Percentiles rank a stretch among this genome's conserved stretches.
These are phyloP conservation scores for Blastomyces gilchristii DNA, from an alignment of 2,329 filamentous ascomycete genomes.

Conservation along the genomic window DNA sequence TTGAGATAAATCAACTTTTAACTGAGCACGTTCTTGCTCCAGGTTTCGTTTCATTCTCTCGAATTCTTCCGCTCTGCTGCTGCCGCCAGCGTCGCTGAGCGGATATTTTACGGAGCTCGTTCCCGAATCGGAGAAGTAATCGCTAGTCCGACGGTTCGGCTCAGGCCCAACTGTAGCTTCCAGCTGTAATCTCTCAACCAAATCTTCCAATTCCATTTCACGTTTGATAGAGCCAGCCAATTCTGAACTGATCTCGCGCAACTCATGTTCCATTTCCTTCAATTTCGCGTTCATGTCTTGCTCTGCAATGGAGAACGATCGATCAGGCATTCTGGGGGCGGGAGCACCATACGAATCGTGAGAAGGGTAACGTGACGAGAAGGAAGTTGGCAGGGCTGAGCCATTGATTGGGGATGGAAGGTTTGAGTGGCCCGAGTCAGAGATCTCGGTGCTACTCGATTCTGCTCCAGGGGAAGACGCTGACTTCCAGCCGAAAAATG, in stretches of 20 bases:
- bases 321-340: slow-evolving; percentile 32
- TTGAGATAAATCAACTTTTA: slow-evolving; percentile 73
- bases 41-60: slow-evolving; percentile 71
- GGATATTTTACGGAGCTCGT: slow-evolving; percentile 73
- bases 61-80: slow-evolving; percentile 56
- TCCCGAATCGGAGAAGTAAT: slow-evolving; percentile 96
- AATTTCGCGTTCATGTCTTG: slow-evolving; percentile 48
- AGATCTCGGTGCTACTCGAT: slow-evolving; percentile 53
- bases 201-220: slow-evolving; percentile 92
- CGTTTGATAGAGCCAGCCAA: slow-evolving; percentile 84
- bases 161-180: slow-evolving; percentile 51
- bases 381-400: slow-evolving; percentile 19
- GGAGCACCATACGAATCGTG: slow-evolving; percentile 35
- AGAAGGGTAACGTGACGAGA: slow-evolving; percentile 16
- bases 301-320: slow-evolving; percentile 35
- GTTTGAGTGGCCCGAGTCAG: slow-evolving; percentile 50
- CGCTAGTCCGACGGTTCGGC: slow-evolving; percentile 71
- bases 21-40: slow-evolving; percentile 82
- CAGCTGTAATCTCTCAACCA: slow-evolving; percentile 78
- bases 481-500: slow-evolving; percentile 58
- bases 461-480: slow-evolving; percentile 45
- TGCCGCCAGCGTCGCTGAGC: slow-evolving; percentile 45
- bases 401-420: slow-evolving; percentile 44
- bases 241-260: slow-evolving; percentile 87
- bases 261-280: slow-evolving; percentile 85